phyloP scores from a whole-genome alignment of 306 rosid genomes.

The Prunus armeniaca region DNA sequence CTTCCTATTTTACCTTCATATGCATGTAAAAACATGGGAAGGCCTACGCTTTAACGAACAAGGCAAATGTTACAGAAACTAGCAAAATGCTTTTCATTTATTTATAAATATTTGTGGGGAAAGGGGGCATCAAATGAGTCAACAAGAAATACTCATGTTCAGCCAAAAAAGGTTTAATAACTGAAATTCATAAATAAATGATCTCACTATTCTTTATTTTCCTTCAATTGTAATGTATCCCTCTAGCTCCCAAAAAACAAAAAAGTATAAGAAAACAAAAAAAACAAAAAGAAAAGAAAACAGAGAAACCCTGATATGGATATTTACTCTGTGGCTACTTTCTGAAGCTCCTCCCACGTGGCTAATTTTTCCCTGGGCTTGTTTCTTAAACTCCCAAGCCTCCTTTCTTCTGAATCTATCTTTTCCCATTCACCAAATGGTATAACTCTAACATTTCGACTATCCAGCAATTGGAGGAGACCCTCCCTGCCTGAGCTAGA shows the following conservation, averaged over 20 bases:
- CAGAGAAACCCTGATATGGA: background rate
- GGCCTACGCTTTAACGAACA: no score
- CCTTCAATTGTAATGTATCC: background rate
- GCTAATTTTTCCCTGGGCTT: constrained; percentile 76
- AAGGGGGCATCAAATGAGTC: no score
- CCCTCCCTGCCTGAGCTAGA: constrained; percentile 61
- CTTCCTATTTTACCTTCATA: background rate
- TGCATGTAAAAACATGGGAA: background rate
- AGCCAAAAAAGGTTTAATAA: background rate
- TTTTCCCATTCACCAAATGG: constrained; percentile 72
- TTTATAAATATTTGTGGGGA: no score
- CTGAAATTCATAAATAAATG: background rate
- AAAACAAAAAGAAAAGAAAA: background rate
- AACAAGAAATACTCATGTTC: background rate
- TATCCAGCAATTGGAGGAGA: constrained; percentile 53
- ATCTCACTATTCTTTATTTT: background rate
- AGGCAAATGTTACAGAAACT: no score
- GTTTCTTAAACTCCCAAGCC: constrained; percentile 53
- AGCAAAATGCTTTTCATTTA: no score
- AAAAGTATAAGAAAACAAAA: no score
- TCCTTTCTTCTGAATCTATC: constrained; percentile 74
- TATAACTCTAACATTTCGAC: constrained; percentile 50
- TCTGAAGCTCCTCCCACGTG: constrained; percentile 60
- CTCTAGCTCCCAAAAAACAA: no score
- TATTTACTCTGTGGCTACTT: constrained; percentile 31